Conservation (phyloP, 805 yeast species). For the Suhomyces faveliae region DNA sequence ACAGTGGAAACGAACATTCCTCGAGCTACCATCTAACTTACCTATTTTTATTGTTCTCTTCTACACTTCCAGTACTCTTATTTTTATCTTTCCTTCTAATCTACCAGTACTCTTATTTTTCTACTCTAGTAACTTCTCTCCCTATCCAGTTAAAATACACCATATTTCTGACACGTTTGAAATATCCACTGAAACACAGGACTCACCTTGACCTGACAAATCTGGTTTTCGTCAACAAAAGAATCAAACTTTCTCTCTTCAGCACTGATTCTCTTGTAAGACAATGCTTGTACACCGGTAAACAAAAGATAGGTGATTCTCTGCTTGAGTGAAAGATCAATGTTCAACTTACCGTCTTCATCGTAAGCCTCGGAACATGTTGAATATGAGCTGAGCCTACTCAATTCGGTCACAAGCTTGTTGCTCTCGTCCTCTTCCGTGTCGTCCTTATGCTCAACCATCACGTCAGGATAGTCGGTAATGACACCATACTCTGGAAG, state of each 20-base stretch:
- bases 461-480: constrained; percentile 35
- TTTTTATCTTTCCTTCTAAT: no score
- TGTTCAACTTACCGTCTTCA: constrained; percentile 7
- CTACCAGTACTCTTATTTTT: neutral
- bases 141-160: constrained; percentile 24
- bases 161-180: constrained; percentile 22
- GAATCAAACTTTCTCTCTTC: constrained; percentile 19
- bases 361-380: constrained; percentile 6
- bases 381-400: constrained; percentile 8
- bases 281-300: constrained; percentile 9
- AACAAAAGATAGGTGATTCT: constrained; percentile 13
- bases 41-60: no score
- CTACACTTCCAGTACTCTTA: no score
- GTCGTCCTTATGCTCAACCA: constrained; percentile 20
- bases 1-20: no score
- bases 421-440: constrained; percentile 4
- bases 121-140: neutral
- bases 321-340: constrained; percentile 15
- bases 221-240: constrained; percentile 20
- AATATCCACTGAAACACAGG: constrained; percentile 19
- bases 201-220: constrained; percentile 11
- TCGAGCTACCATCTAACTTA: no score
- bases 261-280: constrained; percentile 13
- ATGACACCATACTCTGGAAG: constrained; percentile 36
- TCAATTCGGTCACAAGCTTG: constrained; percentile 7